Evolutionary conservation across 345 rosid species (phyloP).

Genomic region (Gossypium rotundifolium): DNA sequence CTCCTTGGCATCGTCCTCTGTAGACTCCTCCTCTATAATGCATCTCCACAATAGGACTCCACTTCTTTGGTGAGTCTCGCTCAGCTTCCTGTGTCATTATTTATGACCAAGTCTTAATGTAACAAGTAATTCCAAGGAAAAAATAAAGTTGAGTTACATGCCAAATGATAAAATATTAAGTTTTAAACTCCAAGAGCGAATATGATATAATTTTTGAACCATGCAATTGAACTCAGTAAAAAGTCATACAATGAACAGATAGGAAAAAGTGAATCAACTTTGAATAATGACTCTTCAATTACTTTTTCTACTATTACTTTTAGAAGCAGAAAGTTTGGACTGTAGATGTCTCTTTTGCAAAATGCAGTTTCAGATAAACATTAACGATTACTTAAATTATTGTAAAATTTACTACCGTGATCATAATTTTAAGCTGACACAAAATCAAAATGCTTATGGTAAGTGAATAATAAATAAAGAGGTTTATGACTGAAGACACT

Average conservation of each 20-base stretch:
- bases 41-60: conserved; percentile 82
- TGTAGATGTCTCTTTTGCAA: background rate
- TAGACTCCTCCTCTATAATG: conserved; percentile 87
- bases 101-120: background rate
- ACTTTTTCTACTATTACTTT: background rate
- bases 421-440: background rate
- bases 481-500: background rate
- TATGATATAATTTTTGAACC: background rate
- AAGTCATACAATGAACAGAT: background rate
- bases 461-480: background rate
- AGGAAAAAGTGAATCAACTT: background rate
- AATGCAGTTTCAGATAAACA: background rate
- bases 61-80: conserved; percentile 69
- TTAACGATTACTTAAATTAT: background rate
- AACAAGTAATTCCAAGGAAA: background rate
- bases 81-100: conserved; percentile 69
- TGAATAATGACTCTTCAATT: background rate
- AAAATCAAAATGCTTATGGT: background rate
- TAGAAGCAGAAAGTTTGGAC: background rate
- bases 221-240: background rate
- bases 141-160: background rate
- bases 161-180: background rate
- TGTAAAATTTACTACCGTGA: background rate
- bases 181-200: background rate
- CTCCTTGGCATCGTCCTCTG: conserved; percentile 87